phyloP scores from a whole-genome alignment of 805 yeast genomes.

The Ogataea pilisensis region DNA sequence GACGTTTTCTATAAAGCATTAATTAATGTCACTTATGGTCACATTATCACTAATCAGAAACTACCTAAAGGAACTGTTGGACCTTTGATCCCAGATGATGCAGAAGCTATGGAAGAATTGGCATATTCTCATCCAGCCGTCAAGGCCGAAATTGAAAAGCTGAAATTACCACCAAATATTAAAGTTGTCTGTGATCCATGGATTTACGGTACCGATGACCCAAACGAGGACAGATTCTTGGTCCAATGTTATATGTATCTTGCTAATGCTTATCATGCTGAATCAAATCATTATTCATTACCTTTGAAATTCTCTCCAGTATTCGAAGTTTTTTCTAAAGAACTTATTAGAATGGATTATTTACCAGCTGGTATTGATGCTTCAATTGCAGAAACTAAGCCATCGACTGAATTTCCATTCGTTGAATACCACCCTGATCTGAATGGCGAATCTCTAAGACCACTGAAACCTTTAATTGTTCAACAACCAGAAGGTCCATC shows the following conservation, averaged over 20 bases:
- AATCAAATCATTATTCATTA: slow-evolving; percentile 71
- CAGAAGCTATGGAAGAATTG: slow-evolving; percentile 48
- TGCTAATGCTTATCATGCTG: slow-evolving; percentile 58
- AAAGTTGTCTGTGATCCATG: slow-evolving; percentile 69
- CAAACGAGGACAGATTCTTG: slow-evolving; percentile 54
- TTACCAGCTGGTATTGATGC: slow-evolving; percentile 70
- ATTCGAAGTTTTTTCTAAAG: slow-evolving; percentile 54
- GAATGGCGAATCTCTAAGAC: slow-evolving; percentile 52
- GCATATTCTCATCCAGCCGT: slow-evolving; percentile 56
- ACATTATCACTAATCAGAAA: slow-evolving; percentile 51
- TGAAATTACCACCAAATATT: slow-evolving; percentile 54
- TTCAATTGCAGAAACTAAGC: slow-evolving; percentile 47
- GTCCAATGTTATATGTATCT: slow-evolving; percentile 75
- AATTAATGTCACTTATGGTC: slow-evolving; percentile 60
- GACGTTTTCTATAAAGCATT: slow-evolving; percentile 63
- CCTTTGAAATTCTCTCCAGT: slow-evolving; percentile 76
- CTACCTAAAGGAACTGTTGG: slow-evolving; percentile 65
- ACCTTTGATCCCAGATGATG: slow-evolving; percentile 66
- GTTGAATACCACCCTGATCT: slow-evolving; percentile 76
- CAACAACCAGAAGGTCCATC: slow-evolving; percentile 80
- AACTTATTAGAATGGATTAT: slow-evolving; percentile 68
- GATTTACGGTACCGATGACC: slow-evolving; percentile 74
- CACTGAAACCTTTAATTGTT: slow-evolving; percentile 65
- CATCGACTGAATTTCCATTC: slow-evolving; percentile 57
- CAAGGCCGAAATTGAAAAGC: slow-evolving; percentile 59